Conservation (phyloP, 805 yeast species). For the Candida awuae region DNA sequence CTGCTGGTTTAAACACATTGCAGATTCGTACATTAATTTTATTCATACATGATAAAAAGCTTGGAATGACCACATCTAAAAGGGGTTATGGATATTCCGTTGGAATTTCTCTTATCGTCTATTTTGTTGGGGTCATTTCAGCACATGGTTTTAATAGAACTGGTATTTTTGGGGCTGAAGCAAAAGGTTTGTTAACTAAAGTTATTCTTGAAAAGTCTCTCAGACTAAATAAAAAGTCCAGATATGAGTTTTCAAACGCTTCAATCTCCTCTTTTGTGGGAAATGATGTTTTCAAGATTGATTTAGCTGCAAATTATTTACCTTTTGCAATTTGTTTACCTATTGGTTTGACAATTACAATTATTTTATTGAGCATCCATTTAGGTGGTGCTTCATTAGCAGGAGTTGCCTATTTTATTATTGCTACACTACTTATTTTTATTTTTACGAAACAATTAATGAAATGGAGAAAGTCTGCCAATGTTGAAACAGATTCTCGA, state of each 20-base stretch:
- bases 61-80: constrained; percentile 36
- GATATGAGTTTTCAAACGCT: constrained; percentile 55
- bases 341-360: constrained; percentile 50
- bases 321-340: constrained; percentile 61
- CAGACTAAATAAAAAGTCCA: constrained; percentile 47
- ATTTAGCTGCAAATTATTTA: constrained; percentile 60
- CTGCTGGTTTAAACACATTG: constrained; percentile 55
- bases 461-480: constrained; percentile 46
- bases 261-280: constrained; percentile 71
- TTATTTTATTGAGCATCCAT: constrained; percentile 55
- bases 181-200: constrained; percentile 62
- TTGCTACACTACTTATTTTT: constrained; percentile 43
- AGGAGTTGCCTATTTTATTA: constrained; percentile 51
- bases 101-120: constrained; percentile 54
- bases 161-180: constrained; percentile 59
- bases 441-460: constrained; percentile 45
- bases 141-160: constrained; percentile 60
- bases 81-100: constrained; percentile 71
- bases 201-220: constrained; percentile 65
- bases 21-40: constrained; percentile 55
- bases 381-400: constrained; percentile 67
- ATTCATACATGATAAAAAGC: constrained; percentile 48
- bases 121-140: constrained; percentile 38
- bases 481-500: constrained; percentile 64
- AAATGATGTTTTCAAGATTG: constrained; percentile 78